Base-by-base conservation (phyloP, 2,329 filamentous ascomycete species). In the Eutypa lata region DNA sequence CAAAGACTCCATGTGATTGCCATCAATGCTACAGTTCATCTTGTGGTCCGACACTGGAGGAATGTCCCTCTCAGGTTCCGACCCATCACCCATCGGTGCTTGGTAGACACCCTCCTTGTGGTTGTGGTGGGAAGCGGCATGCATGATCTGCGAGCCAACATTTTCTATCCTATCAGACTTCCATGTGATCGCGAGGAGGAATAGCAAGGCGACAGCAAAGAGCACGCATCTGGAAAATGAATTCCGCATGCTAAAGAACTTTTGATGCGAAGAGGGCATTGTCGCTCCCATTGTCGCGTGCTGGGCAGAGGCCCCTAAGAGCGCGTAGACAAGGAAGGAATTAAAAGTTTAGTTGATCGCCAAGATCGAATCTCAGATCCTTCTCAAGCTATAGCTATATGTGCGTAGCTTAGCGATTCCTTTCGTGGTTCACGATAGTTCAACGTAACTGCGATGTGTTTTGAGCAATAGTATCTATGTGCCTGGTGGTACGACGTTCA, bases 1-100 rank as follows among this genome's bases (percentile, higher is more conserved):
- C 52, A 82, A 62, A 5, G 71, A 65, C 47, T 68, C 67, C 52
- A 83, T 71, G 49, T 76, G 73, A 13, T 72, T 70, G 42, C 70
- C 69, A 63, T 83, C 75, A 53, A 79, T 67, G 56, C 71, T 71
- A 67, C 80, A 84, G 60, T 79, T 71, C 73, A 80, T 76, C 19
- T 69, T 58, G 51, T 71, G 67, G 10, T 54, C 60, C 2, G 67
- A 65, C 40, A 71, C 62, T 3, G 68, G 68, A 3, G 65, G 62
- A 48, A 72, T 60, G 38, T 70, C 64, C 44, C 67, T 56, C 28
- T 64, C 54, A 31, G 53, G 55, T 7, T 60, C 61, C 19, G 63
- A 59, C 4, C 62, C 55, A 8, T 57, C 53, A 46, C 65, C 54
- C 22, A 67, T 61, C 1, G 67, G 61, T 35, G 71, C 65, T 38